These are phyloP conservation scores for Pythium periplocum DNA, from an alignment of 352 stramenopile genomes.

Conservation along the genomic window DNA sequence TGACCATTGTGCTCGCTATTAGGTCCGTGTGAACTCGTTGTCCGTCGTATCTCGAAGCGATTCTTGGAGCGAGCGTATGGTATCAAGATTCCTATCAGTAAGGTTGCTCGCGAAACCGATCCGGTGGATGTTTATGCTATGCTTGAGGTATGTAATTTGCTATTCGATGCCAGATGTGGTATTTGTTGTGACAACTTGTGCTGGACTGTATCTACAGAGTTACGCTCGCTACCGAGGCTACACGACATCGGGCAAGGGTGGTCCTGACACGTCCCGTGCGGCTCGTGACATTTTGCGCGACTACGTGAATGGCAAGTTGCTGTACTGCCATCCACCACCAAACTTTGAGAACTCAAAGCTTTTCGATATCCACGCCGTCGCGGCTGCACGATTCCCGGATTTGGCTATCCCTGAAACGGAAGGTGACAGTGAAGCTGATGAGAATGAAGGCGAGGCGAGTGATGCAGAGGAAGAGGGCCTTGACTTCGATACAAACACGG, in stretches of 20 bases:
- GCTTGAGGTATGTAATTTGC: slow-evolving; percentile 39
- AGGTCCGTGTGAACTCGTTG: slow-evolving; percentile 93
- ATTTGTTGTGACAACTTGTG: too few species aligned
- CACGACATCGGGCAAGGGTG: slow-evolving; percentile 91
- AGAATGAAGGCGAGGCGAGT: slow-evolving; percentile 12
- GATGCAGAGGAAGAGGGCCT: slow-evolving; percentile 27
- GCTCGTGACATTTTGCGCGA: slow-evolving; percentile 96
- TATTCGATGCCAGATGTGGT: too few species aligned
- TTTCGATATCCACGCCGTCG: slow-evolving; percentile 77
- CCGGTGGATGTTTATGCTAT: slow-evolving; percentile 76
- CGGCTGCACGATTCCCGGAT: slow-evolving; percentile 53
- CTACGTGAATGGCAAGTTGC: slow-evolving; percentile 96
- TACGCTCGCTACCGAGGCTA: slow-evolving; percentile 88
- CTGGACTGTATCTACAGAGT: slow-evolving; percentile 23
- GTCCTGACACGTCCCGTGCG: slow-evolving; percentile 92
- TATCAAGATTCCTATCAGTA: slow-evolving; percentile 85
- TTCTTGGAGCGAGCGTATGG: slow-evolving; percentile 97
- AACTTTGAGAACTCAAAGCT: slow-evolving; percentile 39
- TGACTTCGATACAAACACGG: slow-evolving; percentile 66
- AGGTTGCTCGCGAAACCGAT: slow-evolving; percentile 66
- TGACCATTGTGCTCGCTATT: neutral
- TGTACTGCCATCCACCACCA: slow-evolving; percentile 96
- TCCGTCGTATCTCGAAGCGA: slow-evolving; percentile 91
- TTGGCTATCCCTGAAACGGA: slow-evolving; percentile 17
- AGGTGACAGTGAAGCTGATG: slow-evolving; percentile 11